Conservation (phyloP, 768 basidiomycete species). For the Pleurotus pulmonarius region DNA sequence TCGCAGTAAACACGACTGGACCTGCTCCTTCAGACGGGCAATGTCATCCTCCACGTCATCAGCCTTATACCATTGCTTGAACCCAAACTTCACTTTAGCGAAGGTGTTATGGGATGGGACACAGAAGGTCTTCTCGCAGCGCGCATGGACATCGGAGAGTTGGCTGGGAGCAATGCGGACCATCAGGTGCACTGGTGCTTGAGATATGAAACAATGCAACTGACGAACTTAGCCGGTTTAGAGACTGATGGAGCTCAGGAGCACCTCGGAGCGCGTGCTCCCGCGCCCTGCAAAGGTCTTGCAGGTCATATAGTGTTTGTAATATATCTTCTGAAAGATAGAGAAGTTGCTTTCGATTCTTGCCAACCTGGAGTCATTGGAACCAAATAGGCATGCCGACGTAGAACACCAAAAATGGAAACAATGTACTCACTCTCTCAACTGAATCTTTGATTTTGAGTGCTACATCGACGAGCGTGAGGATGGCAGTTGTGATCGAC, state of each 20-base stretch:
- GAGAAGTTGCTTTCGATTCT: neutral
- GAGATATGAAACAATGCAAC: neutral
- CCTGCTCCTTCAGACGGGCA: neutral
- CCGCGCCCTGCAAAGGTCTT: neutral
- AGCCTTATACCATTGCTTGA: neutral
- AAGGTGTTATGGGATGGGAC: neutral
- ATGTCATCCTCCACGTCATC: neutral
- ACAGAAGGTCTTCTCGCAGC: neutral
- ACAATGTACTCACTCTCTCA: too few species aligned
- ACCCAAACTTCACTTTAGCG: neutral
- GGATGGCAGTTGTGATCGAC: too few species aligned
- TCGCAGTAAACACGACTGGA: neutral
- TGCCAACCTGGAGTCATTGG: neutral
- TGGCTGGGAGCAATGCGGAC: neutral
- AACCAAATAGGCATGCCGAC: too few species aligned
- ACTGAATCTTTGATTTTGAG: too few species aligned
- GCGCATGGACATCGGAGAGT: neutral
- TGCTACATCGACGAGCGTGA: too few species aligned
- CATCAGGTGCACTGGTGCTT: neutral
- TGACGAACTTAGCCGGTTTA: neutral
- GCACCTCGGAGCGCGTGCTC: neutral
- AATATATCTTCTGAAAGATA: neutral
- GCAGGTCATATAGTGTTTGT: neutral
- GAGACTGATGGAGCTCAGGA: neutral
- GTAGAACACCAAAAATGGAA: too few species aligned